Percentiles rank a stretch among this genome's conserved stretches.
Conservation (phyloP, 2,329 filamentous ascomycete genomes). For the Nigrospora sphaerica region DNA sequence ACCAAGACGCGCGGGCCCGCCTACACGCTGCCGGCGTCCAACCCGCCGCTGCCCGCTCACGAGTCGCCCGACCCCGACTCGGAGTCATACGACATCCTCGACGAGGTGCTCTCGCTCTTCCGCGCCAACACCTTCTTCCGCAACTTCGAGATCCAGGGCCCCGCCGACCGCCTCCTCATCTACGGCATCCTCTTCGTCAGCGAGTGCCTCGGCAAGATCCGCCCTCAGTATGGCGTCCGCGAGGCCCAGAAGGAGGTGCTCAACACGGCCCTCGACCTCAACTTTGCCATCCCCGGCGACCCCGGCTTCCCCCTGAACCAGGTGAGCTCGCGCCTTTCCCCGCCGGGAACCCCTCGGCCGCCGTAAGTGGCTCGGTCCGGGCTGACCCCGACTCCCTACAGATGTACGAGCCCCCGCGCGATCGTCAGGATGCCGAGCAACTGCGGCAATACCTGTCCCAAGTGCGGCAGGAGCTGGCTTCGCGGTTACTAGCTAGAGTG, state of each 20-base stretch:
- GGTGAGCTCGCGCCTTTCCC: conserved; percentile 31
- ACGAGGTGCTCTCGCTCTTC: conserved; percentile 89
- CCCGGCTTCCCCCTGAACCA: conserved; percentile 91
- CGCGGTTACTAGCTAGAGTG: conserved; percentile 74
- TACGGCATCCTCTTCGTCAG: conserved; percentile 95
- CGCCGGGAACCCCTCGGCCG: too few species aligned
- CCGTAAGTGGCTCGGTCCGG: not conserved
- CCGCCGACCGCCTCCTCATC: conserved; percentile 87
- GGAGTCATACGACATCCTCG: conserved; percentile 92
- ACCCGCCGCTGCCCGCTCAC: conserved; percentile 46
- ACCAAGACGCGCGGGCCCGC: conserved; percentile 94
- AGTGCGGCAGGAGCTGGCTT: conserved; percentile 85
- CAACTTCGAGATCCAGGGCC: conserved; percentile 98
- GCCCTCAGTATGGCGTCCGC: conserved; percentile 58
- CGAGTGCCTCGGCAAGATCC: conserved; percentile 84
- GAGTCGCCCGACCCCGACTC: conserved; percentile 73
- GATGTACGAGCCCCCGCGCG: conserved; percentile 84
- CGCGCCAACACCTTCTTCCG: conserved; percentile 98
- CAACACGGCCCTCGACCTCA: conserved; percentile 83
- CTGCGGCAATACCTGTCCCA: conserved; percentile 86
- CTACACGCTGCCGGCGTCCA: conserved; percentile 66
- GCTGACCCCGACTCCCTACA: conserved; percentile 17
- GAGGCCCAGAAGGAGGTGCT: conserved; percentile 67
- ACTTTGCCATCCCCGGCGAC: conserved; percentile 93
- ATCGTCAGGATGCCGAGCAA: conserved; percentile 83